Evolutionary conservation across 1,284 basidiomycete species (phyloP), one percentile per base, ranked within the genome.

Genomic region (Ceratobasidium sp.): DNA sequence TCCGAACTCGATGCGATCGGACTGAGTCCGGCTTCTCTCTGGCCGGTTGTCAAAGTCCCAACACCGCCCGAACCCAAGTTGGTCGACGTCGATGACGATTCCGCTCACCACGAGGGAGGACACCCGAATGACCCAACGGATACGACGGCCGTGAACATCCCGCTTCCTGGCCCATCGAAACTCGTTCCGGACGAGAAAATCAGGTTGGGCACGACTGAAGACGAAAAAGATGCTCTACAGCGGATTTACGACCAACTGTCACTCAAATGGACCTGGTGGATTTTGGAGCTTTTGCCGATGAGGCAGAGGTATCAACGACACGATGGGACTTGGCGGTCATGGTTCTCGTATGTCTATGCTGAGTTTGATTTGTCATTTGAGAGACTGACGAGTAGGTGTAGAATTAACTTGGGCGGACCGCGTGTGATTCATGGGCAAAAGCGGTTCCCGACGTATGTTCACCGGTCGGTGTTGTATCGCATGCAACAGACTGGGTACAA

Each of bases 1-100:
- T 53, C 75, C 59, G 59, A 62, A 43, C 60, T 75, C 28, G 72
- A 74, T 43, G 75, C 75, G 43, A 46, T 73, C 57, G 67, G 77
- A 14, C 28, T 77, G 16, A 74, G 76, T 53, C 52, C 76, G 58
- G 41, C 53, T 1, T 36, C 76, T 59, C 34, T 57, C 30, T 58
- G 67, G 67, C 67, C 67, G 1, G 16, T 39, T 1, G 67, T 70
- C 43, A 48, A 48, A 50, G 30, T 59, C 46, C 67, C 60, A 28
- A 65, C 61, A 43, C 57, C 50, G 32, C 45, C 62, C n/a, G 21
- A 67, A 14, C 10, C 59, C 3, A 46, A 60, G 26, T 28, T 48
- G 16, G 18, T n/a, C 60, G 73, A 16, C 30, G n/a, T 36, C 21
- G 55, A 57, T 12, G 30, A 12, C 18, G 55, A 57, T 34, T 53